Conservation (phyloP, 75 land plant genomes). For the Picea sitchensis region DNA sequence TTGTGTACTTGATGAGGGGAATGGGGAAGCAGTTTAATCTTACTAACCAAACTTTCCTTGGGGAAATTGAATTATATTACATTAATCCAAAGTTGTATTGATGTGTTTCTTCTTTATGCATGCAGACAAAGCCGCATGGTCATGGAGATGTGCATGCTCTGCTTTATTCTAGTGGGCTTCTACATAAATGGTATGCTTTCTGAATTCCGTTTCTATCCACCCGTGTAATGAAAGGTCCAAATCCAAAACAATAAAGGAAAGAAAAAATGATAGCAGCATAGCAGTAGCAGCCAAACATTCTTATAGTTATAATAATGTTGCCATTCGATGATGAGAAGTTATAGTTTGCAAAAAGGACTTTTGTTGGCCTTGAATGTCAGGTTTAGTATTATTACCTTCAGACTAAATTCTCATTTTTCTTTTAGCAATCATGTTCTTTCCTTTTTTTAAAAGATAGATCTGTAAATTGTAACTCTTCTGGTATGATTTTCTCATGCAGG, state of each 20-base stretch:
- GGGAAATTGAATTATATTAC: constrained; percentile 5
- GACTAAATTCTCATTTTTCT: neutral
- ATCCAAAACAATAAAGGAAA: neutral
- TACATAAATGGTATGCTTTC: constrained; percentile 65
- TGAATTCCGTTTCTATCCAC: neutral
- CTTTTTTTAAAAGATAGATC: neutral
- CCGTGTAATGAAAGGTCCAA: neutral
- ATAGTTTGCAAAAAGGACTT: neutral
- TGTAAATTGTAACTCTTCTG: neutral
- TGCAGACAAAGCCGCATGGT: constrained; percentile 96
- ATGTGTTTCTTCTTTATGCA: constrained; percentile 4
- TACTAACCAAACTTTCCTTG: neutral
- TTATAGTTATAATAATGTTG: neutral
- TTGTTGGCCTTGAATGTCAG: neutral
- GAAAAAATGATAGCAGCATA: neutral
- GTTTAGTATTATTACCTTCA: neutral
- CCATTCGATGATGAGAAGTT: neutral
- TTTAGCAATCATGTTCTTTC: constrained; percentile 4
- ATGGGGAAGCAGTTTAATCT: neutral
- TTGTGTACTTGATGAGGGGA: neutral
- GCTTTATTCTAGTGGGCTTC: constrained; percentile 81
- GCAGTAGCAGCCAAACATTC: neutral
- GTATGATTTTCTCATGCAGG: constrained; percentile 37
- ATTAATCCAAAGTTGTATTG: neutral
- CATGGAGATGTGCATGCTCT: constrained; percentile 98